These are phyloP conservation scores for Plasmodium vivax DNA, from an alignment of 169 alveolate genomes.

Conservation along the genomic window DNA sequence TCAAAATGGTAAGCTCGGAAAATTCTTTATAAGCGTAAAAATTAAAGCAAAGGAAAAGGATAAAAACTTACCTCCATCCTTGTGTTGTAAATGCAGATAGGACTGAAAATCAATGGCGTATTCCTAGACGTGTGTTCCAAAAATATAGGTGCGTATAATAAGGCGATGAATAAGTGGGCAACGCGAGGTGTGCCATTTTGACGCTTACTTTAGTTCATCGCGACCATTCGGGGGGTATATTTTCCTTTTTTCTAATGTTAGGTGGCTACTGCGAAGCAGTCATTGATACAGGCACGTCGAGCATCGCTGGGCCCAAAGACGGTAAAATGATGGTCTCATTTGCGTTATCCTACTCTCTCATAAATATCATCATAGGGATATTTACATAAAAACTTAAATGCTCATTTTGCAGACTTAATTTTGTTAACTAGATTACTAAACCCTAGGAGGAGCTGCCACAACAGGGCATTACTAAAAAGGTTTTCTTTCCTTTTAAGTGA, in stretches of 20 bases:
- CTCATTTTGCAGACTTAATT: slow-evolving; percentile 34
- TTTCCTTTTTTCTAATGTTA: background rate
- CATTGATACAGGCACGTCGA: slow-evolving; percentile 72
- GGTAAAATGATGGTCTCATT: slow-evolving; percentile 22
- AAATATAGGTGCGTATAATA: slow-evolving; percentile 27
- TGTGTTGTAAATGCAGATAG: slow-evolving; percentile 37
- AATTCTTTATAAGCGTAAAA: slow-evolving; percentile 9
- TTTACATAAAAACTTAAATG: background rate
- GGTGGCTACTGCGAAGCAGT: slow-evolving; percentile 72
- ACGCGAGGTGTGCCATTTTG: background rate
- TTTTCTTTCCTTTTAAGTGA: slow-evolving; percentile 61
- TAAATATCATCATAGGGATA: background rate
- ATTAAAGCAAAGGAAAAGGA: background rate
- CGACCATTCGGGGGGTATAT: background rate
- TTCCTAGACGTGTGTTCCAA: slow-evolving; percentile 65
- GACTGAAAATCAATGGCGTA: slow-evolving; percentile 50
- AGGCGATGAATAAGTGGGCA: background rate
- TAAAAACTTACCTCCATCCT: background rate
- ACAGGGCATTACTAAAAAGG: slow-evolving; percentile 22
- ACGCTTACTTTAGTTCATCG: background rate
- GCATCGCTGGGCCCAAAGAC: slow-evolving; percentile 71
- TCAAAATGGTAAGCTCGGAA: slow-evolving; percentile 36
- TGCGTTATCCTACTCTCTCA: background rate
- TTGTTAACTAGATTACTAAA: slow-evolving; percentile 43
- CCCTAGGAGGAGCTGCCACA: slow-evolving; percentile 28